These are phyloP conservation scores for Fusarium papillatum DNA, from an alignment of 2,329 filamentous ascomycete genomes.

Conservation along the genomic window DNA sequence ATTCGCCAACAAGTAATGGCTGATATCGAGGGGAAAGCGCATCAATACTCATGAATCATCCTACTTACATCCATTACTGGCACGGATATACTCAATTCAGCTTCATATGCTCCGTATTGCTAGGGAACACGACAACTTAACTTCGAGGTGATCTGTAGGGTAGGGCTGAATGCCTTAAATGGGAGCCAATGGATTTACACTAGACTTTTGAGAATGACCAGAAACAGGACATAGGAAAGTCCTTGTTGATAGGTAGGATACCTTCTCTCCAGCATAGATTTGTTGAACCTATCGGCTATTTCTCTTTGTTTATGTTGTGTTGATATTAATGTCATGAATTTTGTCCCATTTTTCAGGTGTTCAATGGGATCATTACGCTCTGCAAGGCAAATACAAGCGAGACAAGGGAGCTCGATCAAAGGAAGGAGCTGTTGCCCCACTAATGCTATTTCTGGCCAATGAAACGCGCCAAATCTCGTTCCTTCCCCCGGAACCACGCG, in stretches of 20 bases:
- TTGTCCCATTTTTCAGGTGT: background rate
- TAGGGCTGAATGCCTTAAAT: background rate
- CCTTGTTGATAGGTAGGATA: background rate
- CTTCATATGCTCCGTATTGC: background rate
- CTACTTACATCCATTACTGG: too few species aligned
- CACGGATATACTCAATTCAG: background rate
- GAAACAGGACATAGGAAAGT: background rate
- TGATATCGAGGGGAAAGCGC: background rate
- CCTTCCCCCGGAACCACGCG: slow-evolving; percentile 23
- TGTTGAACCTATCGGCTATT: background rate
- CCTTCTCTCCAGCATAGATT: background rate
- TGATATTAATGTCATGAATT: background rate
- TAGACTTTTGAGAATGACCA: background rate
- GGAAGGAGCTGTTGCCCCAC: slow-evolving; percentile 12
- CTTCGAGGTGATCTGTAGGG: background rate
- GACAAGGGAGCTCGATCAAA: background rate
- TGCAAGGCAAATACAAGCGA: background rate
- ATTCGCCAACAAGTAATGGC: background rate
- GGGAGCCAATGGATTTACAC: background rate
- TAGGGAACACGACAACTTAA: background rate
- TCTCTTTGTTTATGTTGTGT: background rate
- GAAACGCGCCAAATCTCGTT: slow-evolving; percentile 7
- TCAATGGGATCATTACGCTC: background rate
- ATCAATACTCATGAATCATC: background rate
- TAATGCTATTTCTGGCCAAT: slow-evolving; percentile 25